Evolutionary conservation across 2,329 filamentous ascomycete genomes (phyloP).

Genomic region (Fusarium proliferatum): DNA sequence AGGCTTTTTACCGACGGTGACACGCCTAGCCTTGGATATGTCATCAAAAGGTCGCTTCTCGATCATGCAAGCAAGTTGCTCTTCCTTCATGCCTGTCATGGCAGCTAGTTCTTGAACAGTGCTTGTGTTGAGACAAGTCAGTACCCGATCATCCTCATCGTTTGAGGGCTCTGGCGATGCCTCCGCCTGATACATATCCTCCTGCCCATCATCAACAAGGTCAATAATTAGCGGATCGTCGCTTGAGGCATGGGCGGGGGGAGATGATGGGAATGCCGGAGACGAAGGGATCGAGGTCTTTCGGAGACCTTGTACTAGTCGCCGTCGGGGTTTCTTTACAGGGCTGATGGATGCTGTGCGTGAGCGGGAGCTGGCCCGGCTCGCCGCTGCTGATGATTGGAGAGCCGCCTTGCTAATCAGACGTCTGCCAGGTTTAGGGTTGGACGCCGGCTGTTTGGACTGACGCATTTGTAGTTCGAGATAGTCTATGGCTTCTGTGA

Average conservation of each 20-base stretch:
- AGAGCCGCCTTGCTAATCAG: conserved; percentile 48
- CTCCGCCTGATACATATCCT: conserved; percentile 56
- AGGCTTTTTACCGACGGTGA: conserved; percentile 65
- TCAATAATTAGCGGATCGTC: conserved; percentile 51
- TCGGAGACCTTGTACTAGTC: conserved; percentile 53
- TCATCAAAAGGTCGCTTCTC: conserved; percentile 78
- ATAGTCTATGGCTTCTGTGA: conserved; percentile 51
- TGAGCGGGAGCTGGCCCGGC: conserved; percentile 23
- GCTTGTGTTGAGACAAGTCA: conserved; percentile 87
- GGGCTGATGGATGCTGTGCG: conserved; percentile 44
- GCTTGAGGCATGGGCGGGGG: conserved; percentile 45
- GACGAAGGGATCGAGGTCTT: conserved; percentile 40
- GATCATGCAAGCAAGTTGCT: conserved; percentile 75
- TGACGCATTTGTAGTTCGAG: conserved; percentile 39
- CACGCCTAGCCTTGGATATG: conserved; percentile 72
- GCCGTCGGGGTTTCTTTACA: conserved; percentile 48
- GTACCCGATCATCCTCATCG: conserved; percentile 61
- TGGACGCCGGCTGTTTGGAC: conserved; percentile 16
- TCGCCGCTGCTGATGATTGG: conserved; percentile 32
- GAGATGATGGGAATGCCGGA: conserved; percentile 33
- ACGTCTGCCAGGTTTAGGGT: conserved; percentile 44
- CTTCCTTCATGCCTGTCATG: conserved; percentile 79
- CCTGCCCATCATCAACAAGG: conserved; percentile 55
- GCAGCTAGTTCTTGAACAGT: conserved; percentile 81
- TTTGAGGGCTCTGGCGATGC: conserved; percentile 43